Evolutionary conservation across 2,329 filamentous ascomycete species (phyloP).

Genomic region (Fusarium odoratissimum): DNA sequence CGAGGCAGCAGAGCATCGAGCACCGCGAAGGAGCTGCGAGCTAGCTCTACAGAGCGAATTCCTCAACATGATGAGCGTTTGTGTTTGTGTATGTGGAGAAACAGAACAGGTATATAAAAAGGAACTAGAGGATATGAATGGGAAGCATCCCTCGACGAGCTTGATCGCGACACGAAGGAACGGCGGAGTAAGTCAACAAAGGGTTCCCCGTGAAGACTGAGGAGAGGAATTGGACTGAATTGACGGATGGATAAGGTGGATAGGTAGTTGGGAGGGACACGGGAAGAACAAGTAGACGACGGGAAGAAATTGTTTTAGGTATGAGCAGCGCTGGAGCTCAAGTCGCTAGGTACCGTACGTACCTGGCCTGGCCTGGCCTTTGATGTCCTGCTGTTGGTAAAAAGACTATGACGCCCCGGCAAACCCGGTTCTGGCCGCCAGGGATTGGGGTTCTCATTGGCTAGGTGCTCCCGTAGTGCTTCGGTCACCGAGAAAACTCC

Average conservation of each 20-base stretch:
- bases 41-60: conserved; percentile 73
- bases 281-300: conserved; percentile 29
- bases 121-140: conserved; percentile 39
- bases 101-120: conserved; percentile 27
- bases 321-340: conserved; percentile 33
- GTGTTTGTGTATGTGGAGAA: conserved; percentile 30
- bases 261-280: conserved; percentile 24
- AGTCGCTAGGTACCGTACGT: conserved; percentile 26
- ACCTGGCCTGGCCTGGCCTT: conserved; percentile 33
- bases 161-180: conserved; percentile 55
- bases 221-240: conserved; percentile 34
- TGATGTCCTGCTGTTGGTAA: conserved; percentile 44
- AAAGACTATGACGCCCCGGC: conserved; percentile 47
- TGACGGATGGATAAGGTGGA: conserved; percentile 5
- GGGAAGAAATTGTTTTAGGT: conserved; percentile 41
- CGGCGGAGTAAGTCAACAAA: conserved; percentile 61
- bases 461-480: conserved; percentile 26
- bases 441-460: conserved; percentile 36
- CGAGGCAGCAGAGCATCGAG: conserved; percentile 59
- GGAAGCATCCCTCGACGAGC: conserved; percentile 49
- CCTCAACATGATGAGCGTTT: conserved; percentile 73
- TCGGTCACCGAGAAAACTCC: conserved; percentile 37
- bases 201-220: conserved; percentile 34
- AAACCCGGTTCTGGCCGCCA: conserved; percentile 47
- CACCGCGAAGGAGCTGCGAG: conserved; percentile 69